Percentiles rank a stretch among this genome's conserved stretches.
Conservation (phyloP, 106 monocot genomes). For the Acanthochlamys bracteata region DNA sequence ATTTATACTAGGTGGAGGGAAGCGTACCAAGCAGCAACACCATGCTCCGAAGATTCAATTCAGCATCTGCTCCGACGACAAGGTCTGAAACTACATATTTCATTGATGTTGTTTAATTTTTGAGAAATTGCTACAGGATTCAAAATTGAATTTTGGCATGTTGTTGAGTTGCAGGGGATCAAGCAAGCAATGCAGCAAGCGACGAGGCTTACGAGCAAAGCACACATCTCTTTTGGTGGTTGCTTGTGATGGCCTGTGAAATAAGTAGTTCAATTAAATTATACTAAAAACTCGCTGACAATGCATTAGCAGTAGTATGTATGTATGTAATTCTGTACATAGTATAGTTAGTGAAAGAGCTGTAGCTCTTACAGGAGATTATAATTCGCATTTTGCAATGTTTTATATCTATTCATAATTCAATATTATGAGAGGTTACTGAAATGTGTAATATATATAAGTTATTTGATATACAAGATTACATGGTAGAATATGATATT, state of each 20-base stretch:
- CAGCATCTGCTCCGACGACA: constrained; percentile 40
- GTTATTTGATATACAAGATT: too few species aligned
- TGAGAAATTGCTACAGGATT: not conserved
- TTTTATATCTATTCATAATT: too few species aligned
- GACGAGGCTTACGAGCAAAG: constrained; percentile 34
- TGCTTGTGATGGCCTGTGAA: constrained; percentile 28
- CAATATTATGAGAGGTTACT: too few species aligned
- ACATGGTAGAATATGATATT: too few species aligned
- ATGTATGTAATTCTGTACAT: not conserved
- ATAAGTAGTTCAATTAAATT: not conserved
- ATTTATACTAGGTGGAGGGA: constrained; percentile 31
- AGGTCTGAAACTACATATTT: constrained; percentile 18
- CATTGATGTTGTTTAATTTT: not conserved
- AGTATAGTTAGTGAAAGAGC: not conserved
- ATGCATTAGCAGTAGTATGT: not conserved
- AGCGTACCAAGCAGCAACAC: constrained; percentile 19
- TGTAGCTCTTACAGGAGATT: too few species aligned
- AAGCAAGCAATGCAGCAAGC: constrained; percentile 43
- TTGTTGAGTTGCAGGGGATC: constrained; percentile 28
- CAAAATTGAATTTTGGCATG: not conserved
- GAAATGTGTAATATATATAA: too few species aligned
- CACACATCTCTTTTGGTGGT: constrained; percentile 46
- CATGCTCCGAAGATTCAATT: constrained; percentile 38
- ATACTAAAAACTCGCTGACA: not conserved
- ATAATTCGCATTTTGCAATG: too few species aligned